Conservation (phyloP, 495 filamentous ascomycete species). For the Daldinia bambusicola region DNA sequence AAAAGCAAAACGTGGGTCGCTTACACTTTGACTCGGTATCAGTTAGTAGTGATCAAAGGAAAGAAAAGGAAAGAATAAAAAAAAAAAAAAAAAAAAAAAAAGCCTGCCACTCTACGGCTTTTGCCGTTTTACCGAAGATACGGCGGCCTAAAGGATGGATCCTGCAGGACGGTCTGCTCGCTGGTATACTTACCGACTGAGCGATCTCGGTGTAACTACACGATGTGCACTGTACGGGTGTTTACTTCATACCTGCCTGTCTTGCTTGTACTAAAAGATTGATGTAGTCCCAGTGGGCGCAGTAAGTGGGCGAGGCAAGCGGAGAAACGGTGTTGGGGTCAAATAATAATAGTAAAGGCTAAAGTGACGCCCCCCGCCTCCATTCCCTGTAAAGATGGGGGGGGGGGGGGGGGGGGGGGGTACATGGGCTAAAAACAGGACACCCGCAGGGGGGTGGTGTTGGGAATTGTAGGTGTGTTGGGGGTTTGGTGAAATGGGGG, state of each 20-base stretch:
- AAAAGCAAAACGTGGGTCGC: slow-evolving; percentile 28
- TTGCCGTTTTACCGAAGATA: slow-evolving; percentile 35
- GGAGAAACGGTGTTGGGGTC: slow-evolving; percentile 8
- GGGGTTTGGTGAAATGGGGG: too few species aligned
- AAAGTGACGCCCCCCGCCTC: slow-evolving; percentile 23
- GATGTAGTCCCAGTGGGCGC: not conserved
- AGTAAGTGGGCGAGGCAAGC: not conserved
- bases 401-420: too few species aligned
- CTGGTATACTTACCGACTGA: slow-evolving; percentile 31
- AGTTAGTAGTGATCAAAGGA: slow-evolving; percentile 8
- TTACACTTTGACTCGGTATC: slow-evolving; percentile 9
- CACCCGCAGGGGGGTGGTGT: too few species aligned
- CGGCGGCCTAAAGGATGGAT: slow-evolving; percentile 10
- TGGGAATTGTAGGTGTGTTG: too few species aligned
- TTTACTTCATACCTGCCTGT: not conserved
- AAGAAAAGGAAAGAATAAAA: too few species aligned
- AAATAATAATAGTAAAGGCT: slow-evolving; percentile 21
- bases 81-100: too few species aligned
- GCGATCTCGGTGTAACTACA: slow-evolving; percentile 28
- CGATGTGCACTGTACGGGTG: not conserved
- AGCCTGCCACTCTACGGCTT: not conserved
- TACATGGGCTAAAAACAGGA: too few species aligned
- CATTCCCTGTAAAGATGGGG: slow-evolving; percentile 25
- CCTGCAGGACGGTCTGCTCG: not conserved
- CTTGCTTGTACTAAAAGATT: not conserved